Evolutionary conservation across 805 yeast species (phyloP), one percentile per base, ranked within the genome.

Genomic region (Maudiozyma bulderi): DNA sequence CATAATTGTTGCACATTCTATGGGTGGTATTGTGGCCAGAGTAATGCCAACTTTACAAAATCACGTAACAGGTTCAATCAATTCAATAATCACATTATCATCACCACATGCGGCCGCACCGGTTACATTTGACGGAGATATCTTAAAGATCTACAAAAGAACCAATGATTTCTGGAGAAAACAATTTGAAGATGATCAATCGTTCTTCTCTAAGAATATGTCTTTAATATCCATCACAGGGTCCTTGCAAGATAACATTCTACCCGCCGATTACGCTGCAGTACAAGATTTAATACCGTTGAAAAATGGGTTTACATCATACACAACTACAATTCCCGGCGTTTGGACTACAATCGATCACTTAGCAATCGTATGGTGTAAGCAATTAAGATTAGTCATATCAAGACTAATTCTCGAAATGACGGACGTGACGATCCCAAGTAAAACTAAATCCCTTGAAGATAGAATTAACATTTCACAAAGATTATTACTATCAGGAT

Each of bases 291-390:
- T 90, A 1, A 73, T 89, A 0, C 96, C 96, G 0, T 72, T 75
- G 1, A 54, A 77, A 0, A 79, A 91, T 57, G 97, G 97, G 0
- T 81, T 91, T 52, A 81, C 95, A 0, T 86, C 84, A 0, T 86
- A 80, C 56, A 78, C 96, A 0, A 81, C 93, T 0, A 90, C 95
- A 1, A 84, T 91, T 9, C 96, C 96, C 0, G 75, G 74, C 2
- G 96, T 91, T 1, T 91, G 97, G 95, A 82, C 96, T 0, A 85
- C 96, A 1, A 81, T 89, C 40, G 98, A 91, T 65, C 99, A 91
- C 68, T 73, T 88, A 54, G 97, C 98, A 0, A 82, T 93, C 44
- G 95, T 91, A 1, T 91, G 99, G 99, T 91, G 99, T 66, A 86
- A 82, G 52, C 97, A 91, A 64, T 68, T 90, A 38, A 74, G 97